A percentile compares a stretch with the other conserved stretches of the same genome.
Evolutionary conservation across 257 asterid genomes (phyloP).

Genomic region (Penstemon davidsonii): DNA sequence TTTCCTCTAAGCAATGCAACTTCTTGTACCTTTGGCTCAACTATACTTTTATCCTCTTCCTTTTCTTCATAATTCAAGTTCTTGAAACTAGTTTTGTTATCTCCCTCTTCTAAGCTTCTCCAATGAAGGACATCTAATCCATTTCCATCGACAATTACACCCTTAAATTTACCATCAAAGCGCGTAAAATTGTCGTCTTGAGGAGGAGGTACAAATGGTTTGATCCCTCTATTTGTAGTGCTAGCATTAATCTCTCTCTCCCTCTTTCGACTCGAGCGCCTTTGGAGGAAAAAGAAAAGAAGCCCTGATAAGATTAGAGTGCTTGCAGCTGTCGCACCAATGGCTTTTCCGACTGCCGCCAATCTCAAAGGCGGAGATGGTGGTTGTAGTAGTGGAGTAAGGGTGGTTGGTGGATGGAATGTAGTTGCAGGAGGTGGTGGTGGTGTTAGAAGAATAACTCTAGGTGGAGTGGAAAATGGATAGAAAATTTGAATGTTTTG

Average conservation of each 20-base stretch:
- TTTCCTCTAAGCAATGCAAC: conserved; percentile 68
- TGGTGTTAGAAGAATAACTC: neutral
- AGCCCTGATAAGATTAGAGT: conserved; percentile 50
- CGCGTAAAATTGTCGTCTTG: conserved; percentile 38
- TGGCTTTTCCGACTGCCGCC: conserved; percentile 64
- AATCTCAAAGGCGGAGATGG: conserved; percentile 34
- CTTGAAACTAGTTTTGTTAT: conserved; percentile 42
- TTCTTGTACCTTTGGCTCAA: conserved; percentile 51
- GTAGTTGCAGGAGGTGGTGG: conserved; percentile 22
- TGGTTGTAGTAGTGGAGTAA: conserved; percentile 14
- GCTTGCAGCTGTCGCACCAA: conserved; percentile 63
- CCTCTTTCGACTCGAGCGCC: conserved; percentile 42
- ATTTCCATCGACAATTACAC: conserved; percentile 81
- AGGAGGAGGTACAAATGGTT: conserved; percentile 21
- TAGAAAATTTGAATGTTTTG: conserved; percentile 69
- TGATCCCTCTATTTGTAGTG: conserved; percentile 1
- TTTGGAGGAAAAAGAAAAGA: conserved; percentile 38
- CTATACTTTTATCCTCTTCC: conserved; percentile 53
- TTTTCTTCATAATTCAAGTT: conserved; percentile 42
- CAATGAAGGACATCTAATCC: conserved; percentile 93
- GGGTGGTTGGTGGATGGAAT: conserved; percentile 8
- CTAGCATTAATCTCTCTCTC: conserved; percentile 5
- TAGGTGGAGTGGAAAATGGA: conserved; percentile 43
- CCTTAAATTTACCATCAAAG: conserved; percentile 69
- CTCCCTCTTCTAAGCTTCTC: conserved; percentile 60